phyloP scores from a whole-genome alignment of 2,329 filamentous ascomycete species.

The Penicillium sp. region DNA sequence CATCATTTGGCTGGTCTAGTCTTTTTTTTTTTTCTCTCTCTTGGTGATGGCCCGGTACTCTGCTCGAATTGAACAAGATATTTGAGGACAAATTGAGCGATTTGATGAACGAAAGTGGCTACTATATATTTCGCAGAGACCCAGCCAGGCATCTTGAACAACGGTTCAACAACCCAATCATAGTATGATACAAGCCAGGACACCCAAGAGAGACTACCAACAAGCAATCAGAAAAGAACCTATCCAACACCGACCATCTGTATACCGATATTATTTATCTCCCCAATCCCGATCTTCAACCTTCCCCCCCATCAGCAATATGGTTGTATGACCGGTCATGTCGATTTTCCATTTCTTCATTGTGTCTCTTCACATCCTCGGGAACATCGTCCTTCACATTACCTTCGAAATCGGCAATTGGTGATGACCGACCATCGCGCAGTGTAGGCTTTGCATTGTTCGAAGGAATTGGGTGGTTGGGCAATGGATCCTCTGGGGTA shows the following conservation, averaged over 20 bases:
- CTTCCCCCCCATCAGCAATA: slow-evolving; percentile 32
- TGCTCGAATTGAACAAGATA: too few species aligned
- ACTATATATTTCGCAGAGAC: too few species aligned
- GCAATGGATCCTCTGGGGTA: background rate
- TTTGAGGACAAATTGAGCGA: too few species aligned
- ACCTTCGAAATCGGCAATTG: slow-evolving; percentile 36
- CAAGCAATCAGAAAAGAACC: background rate
- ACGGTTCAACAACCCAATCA: too few species aligned
- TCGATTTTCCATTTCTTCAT: slow-evolving; percentile 38
- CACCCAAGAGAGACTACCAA: too few species aligned
- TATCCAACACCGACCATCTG: background rate
- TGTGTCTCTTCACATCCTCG: slow-evolving; percentile 42
- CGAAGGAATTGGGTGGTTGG: slow-evolving; percentile 32
- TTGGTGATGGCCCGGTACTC: too few species aligned
- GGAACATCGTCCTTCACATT: slow-evolving; percentile 33
- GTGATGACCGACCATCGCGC: slow-evolving; percentile 34
- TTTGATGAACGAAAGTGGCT: too few species aligned
- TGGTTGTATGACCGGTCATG: slow-evolving; percentile 41
- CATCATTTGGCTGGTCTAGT: too few species aligned
- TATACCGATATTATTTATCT: background rate
- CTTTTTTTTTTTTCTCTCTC: background rate
- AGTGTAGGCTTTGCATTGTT: slow-evolving; percentile 43
- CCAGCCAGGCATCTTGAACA: too few species aligned
- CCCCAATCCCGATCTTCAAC: slow-evolving; percentile 11
- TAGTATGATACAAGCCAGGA: too few species aligned